Conservation (phyloP, 1,284 basidiomycete species). For the Cutaneotrichosporon cavernicola region DNA sequence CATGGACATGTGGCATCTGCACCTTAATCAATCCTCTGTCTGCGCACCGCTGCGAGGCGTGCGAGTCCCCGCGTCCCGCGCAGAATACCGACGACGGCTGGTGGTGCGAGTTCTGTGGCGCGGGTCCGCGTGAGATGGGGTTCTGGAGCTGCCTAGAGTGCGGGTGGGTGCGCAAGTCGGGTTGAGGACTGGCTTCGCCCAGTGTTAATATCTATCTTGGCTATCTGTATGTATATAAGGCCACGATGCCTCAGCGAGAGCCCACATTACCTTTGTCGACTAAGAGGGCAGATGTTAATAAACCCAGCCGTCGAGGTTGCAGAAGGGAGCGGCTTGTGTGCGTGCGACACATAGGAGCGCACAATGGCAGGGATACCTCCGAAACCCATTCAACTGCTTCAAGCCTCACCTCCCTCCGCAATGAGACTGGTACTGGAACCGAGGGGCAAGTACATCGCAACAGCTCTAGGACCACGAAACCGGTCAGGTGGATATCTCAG, state of each 20-base stretch:
- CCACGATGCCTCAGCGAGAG: neutral
- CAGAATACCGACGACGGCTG: constrained; percentile 56
- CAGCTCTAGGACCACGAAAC: too few relatives aligned
- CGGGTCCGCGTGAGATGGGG: constrained; percentile 62
- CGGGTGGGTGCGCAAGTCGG: constrained; percentile 62
- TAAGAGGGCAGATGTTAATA: too few relatives aligned
- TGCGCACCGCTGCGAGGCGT: constrained; percentile 64
- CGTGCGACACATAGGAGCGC: too few relatives aligned
- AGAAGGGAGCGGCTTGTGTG: too few relatives aligned
- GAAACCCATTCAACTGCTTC: too few relatives aligned
- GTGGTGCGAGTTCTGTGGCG: constrained; percentile 68
- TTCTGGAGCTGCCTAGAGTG: constrained; percentile 74
- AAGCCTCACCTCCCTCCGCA: too few relatives aligned
- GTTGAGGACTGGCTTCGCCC: constrained; percentile 18
- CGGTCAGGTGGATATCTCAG: too few relatives aligned
- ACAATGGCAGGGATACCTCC: too few relatives aligned
- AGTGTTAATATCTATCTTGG: neutral
- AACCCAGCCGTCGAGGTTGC: too few relatives aligned
- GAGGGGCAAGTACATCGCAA: too few relatives aligned
- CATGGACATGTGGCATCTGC: constrained; percentile 70
- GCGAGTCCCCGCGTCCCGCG: constrained; percentile 57
- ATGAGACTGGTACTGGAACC: too few relatives aligned
- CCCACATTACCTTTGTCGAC: neutral
- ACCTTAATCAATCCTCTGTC: constrained; percentile 65
- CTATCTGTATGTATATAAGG: neutral